Conservation (phyloP, 2,329 filamentous ascomycete genomes). For the Phialocephala sp. region DNA sequence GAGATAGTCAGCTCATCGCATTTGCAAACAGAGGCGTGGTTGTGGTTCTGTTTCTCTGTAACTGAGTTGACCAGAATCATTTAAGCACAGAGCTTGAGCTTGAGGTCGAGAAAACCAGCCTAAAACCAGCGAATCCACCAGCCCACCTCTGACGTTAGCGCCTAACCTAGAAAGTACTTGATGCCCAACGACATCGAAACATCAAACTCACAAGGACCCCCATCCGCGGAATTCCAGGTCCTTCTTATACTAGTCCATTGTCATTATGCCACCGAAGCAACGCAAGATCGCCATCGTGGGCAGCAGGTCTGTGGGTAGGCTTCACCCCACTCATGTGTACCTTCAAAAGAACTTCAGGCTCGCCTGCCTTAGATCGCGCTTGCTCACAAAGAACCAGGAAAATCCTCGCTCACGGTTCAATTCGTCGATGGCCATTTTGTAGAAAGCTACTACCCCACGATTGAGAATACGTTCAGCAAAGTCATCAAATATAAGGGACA, state of each 20-base stretch:
- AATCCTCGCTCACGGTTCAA: constrained; percentile 95
- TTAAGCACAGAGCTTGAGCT: not conserved
- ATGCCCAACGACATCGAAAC: constrained; percentile 11
- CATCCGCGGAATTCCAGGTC: constrained; percentile 3
- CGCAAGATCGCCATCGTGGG: constrained; percentile 96
- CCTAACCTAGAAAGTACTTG: not conserved
- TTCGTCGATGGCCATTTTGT: constrained; percentile 98
- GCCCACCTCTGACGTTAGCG: not conserved
- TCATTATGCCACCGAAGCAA: constrained; percentile 63
- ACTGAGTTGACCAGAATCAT: not conserved
- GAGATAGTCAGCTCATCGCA: not conserved
- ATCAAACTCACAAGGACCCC: constrained; percentile 6
- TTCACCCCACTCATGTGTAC: constrained; percentile 1
- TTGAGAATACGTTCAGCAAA: constrained; percentile 98
- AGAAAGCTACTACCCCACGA: constrained; percentile 98
- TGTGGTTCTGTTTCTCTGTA: not conserved
- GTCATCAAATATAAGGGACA: constrained; percentile 91
- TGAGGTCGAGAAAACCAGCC: not conserved
- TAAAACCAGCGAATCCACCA: not conserved
- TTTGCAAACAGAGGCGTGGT: not conserved
- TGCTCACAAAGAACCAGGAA: constrained; percentile 63
- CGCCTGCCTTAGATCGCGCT: constrained; percentile 13
- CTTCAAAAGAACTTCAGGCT: constrained; percentile 22
- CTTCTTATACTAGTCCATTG: not conserved
- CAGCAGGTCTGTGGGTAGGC: constrained; percentile 85